These are phyloP conservation scores for Neophaeococcomyces mojaviensis DNA, from an alignment of 2,329 filamentous ascomycete genomes.

Conservation along the genomic window DNA sequence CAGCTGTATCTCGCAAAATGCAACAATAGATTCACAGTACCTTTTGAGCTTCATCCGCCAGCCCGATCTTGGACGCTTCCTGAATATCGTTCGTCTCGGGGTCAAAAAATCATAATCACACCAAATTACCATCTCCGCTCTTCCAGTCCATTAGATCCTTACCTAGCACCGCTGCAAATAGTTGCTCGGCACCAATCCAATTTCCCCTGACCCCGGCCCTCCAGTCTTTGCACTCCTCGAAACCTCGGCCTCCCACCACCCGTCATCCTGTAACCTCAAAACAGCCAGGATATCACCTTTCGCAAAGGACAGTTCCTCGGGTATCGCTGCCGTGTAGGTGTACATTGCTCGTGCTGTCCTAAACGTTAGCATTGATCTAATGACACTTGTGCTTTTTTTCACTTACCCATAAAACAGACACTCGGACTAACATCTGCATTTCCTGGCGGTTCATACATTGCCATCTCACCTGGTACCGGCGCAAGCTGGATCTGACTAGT, in stretches of 20 bases:
- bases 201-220: slow-evolving; percentile 39
- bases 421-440: slow-evolving; percentile 4
- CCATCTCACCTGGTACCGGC: slow-evolving; percentile 3
- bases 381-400: background rate
- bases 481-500: background rate
- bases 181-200: slow-evolving; percentile 59
- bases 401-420: slow-evolving; percentile 64
- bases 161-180: slow-evolving; percentile 52
- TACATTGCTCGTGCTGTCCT: slow-evolving; percentile 79
- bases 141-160: too few relatives aligned
- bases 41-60: too few relatives aligned
- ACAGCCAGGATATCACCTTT: slow-evolving; percentile 91
- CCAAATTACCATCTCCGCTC: too few relatives aligned
- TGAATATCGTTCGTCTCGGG: too few relatives aligned
- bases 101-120: too few relatives aligned
- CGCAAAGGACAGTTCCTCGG: slow-evolving; percentile 83
- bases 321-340: slow-evolving; percentile 87
- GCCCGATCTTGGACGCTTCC: too few relatives aligned
- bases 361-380: background rate
- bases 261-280: slow-evolving; percentile 86
- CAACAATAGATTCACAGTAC: too few relatives aligned
- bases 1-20: too few relatives aligned
- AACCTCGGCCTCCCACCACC: slow-evolving; percentile 96
- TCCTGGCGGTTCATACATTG: slow-evolving; percentile 7
- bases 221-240: slow-evolving; percentile 51